phyloP scores from a whole-genome alignment of 1,284 basidiomycete species.

The Termitomyces sp. region DNA sequence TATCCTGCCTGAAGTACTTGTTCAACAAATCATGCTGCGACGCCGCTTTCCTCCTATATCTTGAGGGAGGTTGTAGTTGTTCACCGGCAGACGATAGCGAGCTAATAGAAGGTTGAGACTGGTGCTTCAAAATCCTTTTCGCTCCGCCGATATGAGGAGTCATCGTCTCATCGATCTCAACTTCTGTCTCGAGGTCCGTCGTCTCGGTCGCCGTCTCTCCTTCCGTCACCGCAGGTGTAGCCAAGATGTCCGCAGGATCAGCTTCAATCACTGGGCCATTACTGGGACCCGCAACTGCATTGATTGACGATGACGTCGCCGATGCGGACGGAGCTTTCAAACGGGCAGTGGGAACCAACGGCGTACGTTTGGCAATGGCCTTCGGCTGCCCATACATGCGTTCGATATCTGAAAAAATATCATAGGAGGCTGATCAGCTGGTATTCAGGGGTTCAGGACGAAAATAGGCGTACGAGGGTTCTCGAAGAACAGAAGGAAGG shows the following conservation, averaged over 20 bases:
- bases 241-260: constrained; percentile 22
- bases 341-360: constrained; percentile 35
- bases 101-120: constrained; percentile 28
- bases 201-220: constrained; percentile 72
- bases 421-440: not conserved
- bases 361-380: constrained; percentile 79
- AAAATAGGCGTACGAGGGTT: constrained; percentile 26
- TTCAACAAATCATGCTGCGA: constrained; percentile 89
- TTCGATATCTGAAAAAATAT: constrained; percentile 72
- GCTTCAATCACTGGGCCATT: constrained; percentile 14
- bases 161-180: constrained; percentile 42
- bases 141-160: not conserved
- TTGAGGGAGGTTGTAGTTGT: constrained; percentile 1
- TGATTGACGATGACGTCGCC: not conserved
- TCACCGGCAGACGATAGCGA: constrained; percentile 22
- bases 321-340: constrained; percentile 13
- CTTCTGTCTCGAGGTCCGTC: constrained; percentile 22
- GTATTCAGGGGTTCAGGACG: not conserved
- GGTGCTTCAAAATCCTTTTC: constrained; percentile 25
- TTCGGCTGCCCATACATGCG: constrained; percentile 87
- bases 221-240: constrained; percentile 69
- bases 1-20: constrained; percentile 88
- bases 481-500: constrained; percentile 93
- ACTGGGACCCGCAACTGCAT: constrained; percentile 18
- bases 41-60: constrained; percentile 29